These are phyloP conservation scores for Crithidia sp. DNA, from an alignment of 208 protist genomes.

Conservation along the genomic window DNA sequence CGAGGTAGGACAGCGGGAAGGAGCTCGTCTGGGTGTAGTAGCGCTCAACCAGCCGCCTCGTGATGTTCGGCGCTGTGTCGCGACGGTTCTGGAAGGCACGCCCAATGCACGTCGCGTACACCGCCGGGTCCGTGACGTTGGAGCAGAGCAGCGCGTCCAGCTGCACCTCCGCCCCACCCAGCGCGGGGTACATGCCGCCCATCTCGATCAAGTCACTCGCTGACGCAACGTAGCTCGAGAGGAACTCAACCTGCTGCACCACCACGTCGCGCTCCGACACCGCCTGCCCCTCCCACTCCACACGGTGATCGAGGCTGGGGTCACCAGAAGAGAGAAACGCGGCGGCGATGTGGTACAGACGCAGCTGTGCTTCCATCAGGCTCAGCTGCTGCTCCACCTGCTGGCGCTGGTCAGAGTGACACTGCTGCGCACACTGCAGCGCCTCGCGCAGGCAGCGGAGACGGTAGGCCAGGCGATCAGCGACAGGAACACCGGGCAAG, in stretches of 20 bases:
- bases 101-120: constrained; percentile 66
- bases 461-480: constrained; percentile 76
- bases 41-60: constrained; percentile 61
- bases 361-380: constrained; percentile 76
- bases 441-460: constrained; percentile 76
- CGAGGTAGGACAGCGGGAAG: constrained; percentile 76
- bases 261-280: constrained; percentile 76
- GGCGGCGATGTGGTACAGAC: constrained; percentile 59
- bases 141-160: constrained; percentile 69
- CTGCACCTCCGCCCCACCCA: constrained; percentile 88
- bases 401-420: constrained; percentile 68
- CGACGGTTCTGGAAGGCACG: constrained; percentile 55
- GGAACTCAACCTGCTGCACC: constrained; percentile 64
- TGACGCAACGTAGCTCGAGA: constrained; percentile 63
- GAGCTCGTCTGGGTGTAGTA: constrained; percentile 49
- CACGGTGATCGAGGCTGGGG: constrained; percentile 44
- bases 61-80: constrained; percentile 55
- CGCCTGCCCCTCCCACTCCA: constrained; percentile 42
- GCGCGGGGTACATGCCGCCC: constrained; percentile 77
- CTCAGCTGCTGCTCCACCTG: constrained; percentile 71
- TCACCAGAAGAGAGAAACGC: constrained; percentile 69
- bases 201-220: constrained; percentile 63
- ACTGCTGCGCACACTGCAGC: constrained; percentile 70
- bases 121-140: constrained; percentile 62
- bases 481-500: constrained; percentile 52